Base-by-base conservation (phyloP, 2,329 filamentous ascomycete species). In the Aspergillus melleus region DNA sequence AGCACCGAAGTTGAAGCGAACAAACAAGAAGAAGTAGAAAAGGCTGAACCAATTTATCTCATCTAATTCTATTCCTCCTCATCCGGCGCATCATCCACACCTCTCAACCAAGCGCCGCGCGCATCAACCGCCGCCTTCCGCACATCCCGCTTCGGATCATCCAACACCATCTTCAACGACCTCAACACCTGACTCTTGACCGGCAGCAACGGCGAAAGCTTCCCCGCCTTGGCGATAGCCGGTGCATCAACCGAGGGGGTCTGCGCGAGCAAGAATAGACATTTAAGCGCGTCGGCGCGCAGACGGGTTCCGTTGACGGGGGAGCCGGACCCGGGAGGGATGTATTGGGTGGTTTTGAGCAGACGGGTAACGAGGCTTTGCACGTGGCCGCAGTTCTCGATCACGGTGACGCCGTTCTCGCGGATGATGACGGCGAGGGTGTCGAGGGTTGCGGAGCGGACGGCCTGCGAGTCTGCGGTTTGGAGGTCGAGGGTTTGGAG, bases 61-160 rank as follows among this genome's bases (percentile, higher is more conserved):
- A 42, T 42, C 16, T 42, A 42, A 14, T 14, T 60, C 68, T 68
- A 76, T 47, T 86, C 83, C 49, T 87, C 85, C 22, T 84, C 83
- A 24, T 81, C 77, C 55, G 85, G 82, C 56, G 83, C 84, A 70
- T 88, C 85, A 68, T 86, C 85, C 49, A 87, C 76, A 14, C 72
- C 69, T 59, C 81, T 79, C 55, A 87, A 70, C 86, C 86, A 89
- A 57, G 79, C 83, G n/a, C 77, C 81, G 54, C 85, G 74, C 62
- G 86, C 87, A 75, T 81, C 82, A 26, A 88, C 86, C 14, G 86
- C 87, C 60, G 85, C 84, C 62, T 84, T 82, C 47, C 87, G 79
- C 10, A 90, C 87, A 69, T 81, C 80, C 62, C 87, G 77, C 75
- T 86, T 88, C 32, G 77, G 77, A 73, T 90, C 87, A 76, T 90